Conservation (phyloP, 257 asterid species). For the Linaria vulgaris region DNA sequence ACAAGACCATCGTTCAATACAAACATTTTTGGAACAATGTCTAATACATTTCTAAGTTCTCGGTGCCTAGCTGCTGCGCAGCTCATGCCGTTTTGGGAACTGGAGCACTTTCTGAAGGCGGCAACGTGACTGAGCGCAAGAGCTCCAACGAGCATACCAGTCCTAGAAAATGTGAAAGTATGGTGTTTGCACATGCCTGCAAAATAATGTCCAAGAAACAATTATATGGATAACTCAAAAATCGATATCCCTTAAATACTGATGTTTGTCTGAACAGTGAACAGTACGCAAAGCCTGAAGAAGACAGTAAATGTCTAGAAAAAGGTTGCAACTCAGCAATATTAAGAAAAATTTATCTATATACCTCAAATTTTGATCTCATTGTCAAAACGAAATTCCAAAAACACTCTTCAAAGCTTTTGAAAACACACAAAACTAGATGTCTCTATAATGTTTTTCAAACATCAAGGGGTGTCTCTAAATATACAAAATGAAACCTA, state of each 20-base stretch:
- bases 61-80: conserved; percentile 9
- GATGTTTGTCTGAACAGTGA: not conserved
- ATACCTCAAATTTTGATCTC: no score
- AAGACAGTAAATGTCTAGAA: not conserved
- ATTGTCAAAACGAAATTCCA: no score
- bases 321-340: not conserved
- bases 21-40: conserved; percentile 8
- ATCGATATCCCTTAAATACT: not conserved
- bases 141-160: conserved; percentile 80
- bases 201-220: conserved; percentile 8
- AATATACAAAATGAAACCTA: no score
- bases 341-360: no score
- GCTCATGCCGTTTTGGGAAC: conserved; percentile 62
- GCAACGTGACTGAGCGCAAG: conserved; percentile 87
- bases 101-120: conserved; percentile 61
- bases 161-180: conserved; percentile 90
- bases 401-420: no score
- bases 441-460: no score
- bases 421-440: no score
- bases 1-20: conserved; percentile 10
- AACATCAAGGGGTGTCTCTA: no score
- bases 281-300: not conserved
- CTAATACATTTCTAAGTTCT: conserved; percentile 11
- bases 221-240: not conserved
- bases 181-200: conserved; percentile 93